These are phyloP conservation scores for Gorgonomyces haynaldii DNA, from an alignment of 192 early-diverging fungal genomes.

Conservation along the genomic window DNA sequence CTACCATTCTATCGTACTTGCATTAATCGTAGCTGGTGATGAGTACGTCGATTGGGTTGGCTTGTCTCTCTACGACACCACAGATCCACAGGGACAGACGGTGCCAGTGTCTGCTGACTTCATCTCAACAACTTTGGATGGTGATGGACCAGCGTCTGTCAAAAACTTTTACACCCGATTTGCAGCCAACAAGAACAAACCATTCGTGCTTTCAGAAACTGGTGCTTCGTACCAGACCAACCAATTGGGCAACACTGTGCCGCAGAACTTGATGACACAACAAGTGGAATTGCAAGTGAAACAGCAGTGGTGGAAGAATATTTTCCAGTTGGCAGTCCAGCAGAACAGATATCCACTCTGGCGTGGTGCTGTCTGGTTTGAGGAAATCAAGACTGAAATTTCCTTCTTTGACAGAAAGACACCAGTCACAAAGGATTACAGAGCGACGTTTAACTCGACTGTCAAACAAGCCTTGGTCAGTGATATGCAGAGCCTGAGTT, in stretches of 20 bases:
- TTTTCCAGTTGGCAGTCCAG: neutral
- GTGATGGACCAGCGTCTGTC: neutral
- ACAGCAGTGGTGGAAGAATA: conserved; percentile 3
- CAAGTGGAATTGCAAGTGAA: conserved; percentile 1
- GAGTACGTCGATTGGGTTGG: conserved; percentile 37
- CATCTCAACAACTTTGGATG: neutral
- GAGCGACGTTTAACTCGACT: conserved; percentile 13
- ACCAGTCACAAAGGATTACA: conserved; percentile 18
- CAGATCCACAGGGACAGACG: conserved; percentile 3
- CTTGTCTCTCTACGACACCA: conserved; percentile 22
- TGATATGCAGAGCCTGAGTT: conserved; percentile 9
- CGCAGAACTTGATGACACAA: neutral
- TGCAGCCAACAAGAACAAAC: conserved; percentile 4
- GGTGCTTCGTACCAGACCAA: conserved; percentile 7
- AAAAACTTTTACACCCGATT: conserved; percentile 12
- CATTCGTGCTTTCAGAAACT: conserved; percentile 13
- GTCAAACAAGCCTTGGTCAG: conserved; percentile 16
- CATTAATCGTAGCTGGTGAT: conserved; percentile 11
- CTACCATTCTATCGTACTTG: conserved; percentile 7
- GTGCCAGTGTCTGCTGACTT: conserved; percentile 3
- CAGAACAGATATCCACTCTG: neutral
- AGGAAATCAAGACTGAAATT: conserved; percentile 6
- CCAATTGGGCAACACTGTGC: neutral
- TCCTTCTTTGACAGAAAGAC: conserved; percentile 4
- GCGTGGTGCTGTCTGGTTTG: conserved; percentile 7